Percentiles rank a stretch among this genome's conserved stretches.
phyloP scores from a whole-genome alignment of 495 filamentous ascomycete genomes.

The Lepraria neglecta region DNA sequence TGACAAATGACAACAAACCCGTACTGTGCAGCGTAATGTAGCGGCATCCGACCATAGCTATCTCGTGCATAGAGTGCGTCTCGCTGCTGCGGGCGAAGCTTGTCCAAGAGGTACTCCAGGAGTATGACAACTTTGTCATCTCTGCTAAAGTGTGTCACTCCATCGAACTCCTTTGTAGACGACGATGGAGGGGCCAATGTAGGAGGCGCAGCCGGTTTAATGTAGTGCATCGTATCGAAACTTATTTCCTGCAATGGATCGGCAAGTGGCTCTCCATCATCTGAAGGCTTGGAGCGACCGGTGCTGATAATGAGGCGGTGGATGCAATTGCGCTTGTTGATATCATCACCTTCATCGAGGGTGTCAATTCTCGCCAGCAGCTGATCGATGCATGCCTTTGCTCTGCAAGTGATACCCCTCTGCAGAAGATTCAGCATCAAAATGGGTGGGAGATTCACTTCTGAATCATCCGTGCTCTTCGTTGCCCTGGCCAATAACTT shows the following conservation, averaged over 20 bases:
- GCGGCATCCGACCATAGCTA: slow-evolving; percentile 72
- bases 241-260: slow-evolving; percentile 45
- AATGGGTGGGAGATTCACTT: slow-evolving; percentile 46
- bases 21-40: slow-evolving; percentile 95
- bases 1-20: slow-evolving; percentile 83
- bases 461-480: slow-evolving; percentile 42
- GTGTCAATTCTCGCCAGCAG: slow-evolving; percentile 60
- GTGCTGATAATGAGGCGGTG: slow-evolving; percentile 88
- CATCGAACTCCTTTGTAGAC: slow-evolving; percentile 49
- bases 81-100: slow-evolving; percentile 62
- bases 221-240: slow-evolving; percentile 55
- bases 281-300: slow-evolving; percentile 59
- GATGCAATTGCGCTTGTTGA: slow-evolving; percentile 88
- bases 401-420: slow-evolving; percentile 66
- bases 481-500: slow-evolving; percentile 54
- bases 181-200: slow-evolving; percentile 53
- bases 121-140: slow-evolving; percentile 70
- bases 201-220: slow-evolving; percentile 68
- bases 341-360: slow-evolving; percentile 80
- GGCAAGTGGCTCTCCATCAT: slow-evolving; percentile 41
- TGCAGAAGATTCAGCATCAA: slow-evolving; percentile 76
- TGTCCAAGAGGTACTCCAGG: slow-evolving; percentile 65
- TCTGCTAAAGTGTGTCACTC: slow-evolving; percentile 53
- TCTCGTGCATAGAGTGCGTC: slow-evolving; percentile 63
- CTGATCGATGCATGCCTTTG: slow-evolving; percentile 59